Base-by-base conservation (phyloP, 2,329 filamentous ascomycete genomes). In the Didymella glomerata region DNA sequence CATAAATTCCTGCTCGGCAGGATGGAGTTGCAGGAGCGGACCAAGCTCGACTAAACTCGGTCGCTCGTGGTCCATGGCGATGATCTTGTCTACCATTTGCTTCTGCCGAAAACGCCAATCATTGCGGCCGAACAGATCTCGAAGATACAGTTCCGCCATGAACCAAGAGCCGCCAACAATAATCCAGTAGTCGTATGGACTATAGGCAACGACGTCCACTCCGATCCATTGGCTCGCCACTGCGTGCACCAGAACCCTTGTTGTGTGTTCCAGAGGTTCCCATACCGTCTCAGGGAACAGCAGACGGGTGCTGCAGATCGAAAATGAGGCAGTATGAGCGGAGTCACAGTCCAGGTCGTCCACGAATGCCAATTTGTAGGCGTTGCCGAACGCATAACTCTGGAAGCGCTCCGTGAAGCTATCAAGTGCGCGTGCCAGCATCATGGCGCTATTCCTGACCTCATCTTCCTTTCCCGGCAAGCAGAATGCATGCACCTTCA, bases 211-310 rank as follows among this genome's bases (percentile, higher is more conserved):
- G 66, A 99, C 91, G 72, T 93, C 93, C 63, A 99, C 90, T 16
- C 95, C 95, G 64, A 95, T 91, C 90, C 94, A 99, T 75, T 99
- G 95, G 59, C 88, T 91, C 11, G 95, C 92, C 47, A 98, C 82
- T 1, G 93, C 89, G 73, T 95, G 90, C 9, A 96, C 89, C 20
- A 99, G 81, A 53, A 86, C 88, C 61, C 93, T 86, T 4, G 92
- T 96, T 11, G 90, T 90, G 28, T 92, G 88, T 67, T 95, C 88
- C 68, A 97, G 88, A 0, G 89, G 88, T 69, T 99, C 94, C 67
- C 96, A 89, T 34, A 98, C 87, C 30, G 91, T 89, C 64, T 92
- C 88, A 0, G 92, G 90, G 69, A 92, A 96, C 0, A 99, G 85
- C 1, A 99, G 82, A 41, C 92, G 87, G 48, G 86, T 94, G 80